Conservation (phyloP, 2,329 filamentous ascomycete species). For the Colletotrichum sp. region DNA sequence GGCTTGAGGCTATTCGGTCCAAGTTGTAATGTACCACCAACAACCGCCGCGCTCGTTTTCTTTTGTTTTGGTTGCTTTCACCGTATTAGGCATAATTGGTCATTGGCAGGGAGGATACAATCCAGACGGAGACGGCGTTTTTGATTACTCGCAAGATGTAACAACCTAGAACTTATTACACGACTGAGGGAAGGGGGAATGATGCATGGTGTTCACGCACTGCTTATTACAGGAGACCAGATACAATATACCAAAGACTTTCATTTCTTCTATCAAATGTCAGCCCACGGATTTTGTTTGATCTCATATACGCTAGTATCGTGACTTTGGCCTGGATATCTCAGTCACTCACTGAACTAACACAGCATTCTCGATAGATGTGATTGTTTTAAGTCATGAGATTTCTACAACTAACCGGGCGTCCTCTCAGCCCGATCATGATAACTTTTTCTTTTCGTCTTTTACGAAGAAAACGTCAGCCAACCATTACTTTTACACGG, state of each 20-base stretch:
- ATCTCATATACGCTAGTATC: neutral
- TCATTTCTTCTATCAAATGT: neutral
- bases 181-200: neutral
- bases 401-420: neutral
- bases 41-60: neutral
- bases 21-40: slow-evolving; percentile 59
- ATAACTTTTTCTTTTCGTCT: neutral
- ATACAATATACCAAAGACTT: slow-evolving; percentile 6
- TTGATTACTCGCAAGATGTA: neutral
- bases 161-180: neutral
- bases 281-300: neutral
- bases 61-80: neutral
- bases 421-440: neutral
- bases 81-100: neutral
- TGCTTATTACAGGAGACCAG: neutral
- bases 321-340: neutral
- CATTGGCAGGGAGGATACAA: neutral
- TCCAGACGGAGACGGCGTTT: neutral
- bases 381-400: neutral
- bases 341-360: neutral
- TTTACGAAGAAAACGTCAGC: neutral
- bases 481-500: neutral
- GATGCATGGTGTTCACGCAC: slow-evolving; percentile 15
- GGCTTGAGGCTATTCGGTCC: slow-evolving; percentile 88
- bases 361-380: neutral